phyloP scores from a whole-genome alignment of 2,329 filamentous ascomycete genomes.

The Fusarium denticulatum region DNA sequence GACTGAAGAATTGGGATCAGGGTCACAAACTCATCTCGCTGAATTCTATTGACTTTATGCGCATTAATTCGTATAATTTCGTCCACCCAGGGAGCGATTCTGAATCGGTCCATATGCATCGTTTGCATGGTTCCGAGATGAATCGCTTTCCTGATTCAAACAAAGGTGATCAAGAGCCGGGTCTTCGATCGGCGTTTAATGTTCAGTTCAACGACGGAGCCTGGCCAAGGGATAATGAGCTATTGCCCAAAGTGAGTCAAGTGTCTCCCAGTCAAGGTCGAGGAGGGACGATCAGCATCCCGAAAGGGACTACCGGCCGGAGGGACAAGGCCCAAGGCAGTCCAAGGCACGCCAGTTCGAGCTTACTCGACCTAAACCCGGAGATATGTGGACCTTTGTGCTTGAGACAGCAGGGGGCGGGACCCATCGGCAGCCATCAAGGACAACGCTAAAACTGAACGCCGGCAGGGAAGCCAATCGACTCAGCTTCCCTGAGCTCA shows the following conservation, averaged over 20 bases:
- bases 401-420: constrained; percentile 40
- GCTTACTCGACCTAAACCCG: constrained; percentile 40
- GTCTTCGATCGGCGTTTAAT: constrained; percentile 47
- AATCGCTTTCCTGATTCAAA: constrained; percentile 36
- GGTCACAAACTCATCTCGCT: constrained; percentile 25
- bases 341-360: constrained; percentile 35
- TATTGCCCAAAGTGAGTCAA: constrained; percentile 41
- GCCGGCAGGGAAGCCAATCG: constrained; percentile 33
- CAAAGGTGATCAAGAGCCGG: constrained; percentile 42
- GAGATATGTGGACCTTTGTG: constrained; percentile 36
- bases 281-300: constrained; percentile 41
- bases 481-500: constrained; percentile 35
- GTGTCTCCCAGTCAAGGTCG: constrained; percentile 36
- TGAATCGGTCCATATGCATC: constrained; percentile 32
- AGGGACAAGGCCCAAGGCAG: constrained; percentile 36
- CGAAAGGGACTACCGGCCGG: constrained; percentile 43
- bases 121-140: constrained; percentile 40
- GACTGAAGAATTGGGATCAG: constrained; percentile 23
- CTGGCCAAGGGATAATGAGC: constrained; percentile 30
- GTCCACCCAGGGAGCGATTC: constrained; percentile 17
- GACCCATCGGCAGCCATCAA: constrained; percentile 43
- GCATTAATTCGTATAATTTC: constrained; percentile 37
- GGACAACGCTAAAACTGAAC: constrained; percentile 39
- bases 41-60: constrained; percentile 31
- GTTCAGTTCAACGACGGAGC: constrained; percentile 31